These are phyloP conservation scores for Plasmodium gonderi DNA, from an alignment of 169 alveolate genomes.

Conservation along the genomic window DNA sequence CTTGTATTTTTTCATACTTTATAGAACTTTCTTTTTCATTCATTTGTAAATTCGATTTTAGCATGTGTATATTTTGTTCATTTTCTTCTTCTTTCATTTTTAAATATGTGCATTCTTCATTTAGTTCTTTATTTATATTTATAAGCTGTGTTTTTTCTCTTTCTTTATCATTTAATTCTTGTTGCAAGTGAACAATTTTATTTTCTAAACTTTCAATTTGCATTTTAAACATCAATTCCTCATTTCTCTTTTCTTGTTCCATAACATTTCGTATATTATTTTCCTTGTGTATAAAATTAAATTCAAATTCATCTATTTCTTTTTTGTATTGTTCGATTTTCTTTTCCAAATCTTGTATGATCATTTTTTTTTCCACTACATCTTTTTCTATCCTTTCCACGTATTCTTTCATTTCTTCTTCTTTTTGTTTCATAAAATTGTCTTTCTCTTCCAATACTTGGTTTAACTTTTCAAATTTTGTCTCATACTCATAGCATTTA, in stretches of 20 bases:
- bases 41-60: constrained; percentile 29
- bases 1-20: constrained; percentile 31
- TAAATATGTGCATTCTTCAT: not conserved
- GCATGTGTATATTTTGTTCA: constrained; percentile 23
- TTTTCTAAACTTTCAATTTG: constrained; percentile 2
- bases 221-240: not conserved
- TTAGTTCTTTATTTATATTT: constrained; percentile 25
- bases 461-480: not conserved
- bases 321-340: constrained; percentile 7
- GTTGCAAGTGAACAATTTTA: not conserved
- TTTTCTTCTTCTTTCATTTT: constrained; percentile 60
- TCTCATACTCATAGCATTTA: constrained; percentile 9
- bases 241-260: not conserved
- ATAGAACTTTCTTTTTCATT: constrained; percentile 5
- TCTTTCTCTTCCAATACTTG: not conserved
- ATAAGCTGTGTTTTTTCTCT: not conserved
- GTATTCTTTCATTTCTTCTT: constrained; percentile 22
- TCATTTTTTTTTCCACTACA: not conserved
- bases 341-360: constrained; percentile 2
- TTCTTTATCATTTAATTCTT: constrained; percentile 1
- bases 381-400: not conserved
- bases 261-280: not conserved
- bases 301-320: not conserved
- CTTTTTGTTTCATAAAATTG: not conserved
- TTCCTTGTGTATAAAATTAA: constrained; percentile 1